These are phyloP conservation scores for Pseudocercospora macadamiae DNA, from an alignment of 2,329 filamentous ascomycete species.

Conservation along the genomic window DNA sequence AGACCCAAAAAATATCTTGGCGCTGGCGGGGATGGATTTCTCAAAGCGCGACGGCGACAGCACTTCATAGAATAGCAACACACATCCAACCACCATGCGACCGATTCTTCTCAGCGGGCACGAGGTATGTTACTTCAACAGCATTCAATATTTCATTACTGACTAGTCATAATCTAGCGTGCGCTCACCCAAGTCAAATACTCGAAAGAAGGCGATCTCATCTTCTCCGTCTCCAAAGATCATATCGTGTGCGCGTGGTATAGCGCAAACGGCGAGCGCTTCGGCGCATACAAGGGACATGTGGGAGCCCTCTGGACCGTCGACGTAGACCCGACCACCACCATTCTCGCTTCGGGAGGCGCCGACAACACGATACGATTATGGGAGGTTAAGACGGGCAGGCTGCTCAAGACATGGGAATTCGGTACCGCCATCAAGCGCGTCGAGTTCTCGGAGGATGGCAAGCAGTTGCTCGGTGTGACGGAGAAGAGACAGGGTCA, in stretches of 20 bases:
- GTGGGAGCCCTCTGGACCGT: constrained; percentile 98
- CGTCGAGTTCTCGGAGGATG: constrained; percentile 96
- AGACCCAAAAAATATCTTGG: background rate
- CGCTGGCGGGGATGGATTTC: background rate
- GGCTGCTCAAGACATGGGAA: constrained; percentile 95
- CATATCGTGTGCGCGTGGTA: constrained; percentile 97
- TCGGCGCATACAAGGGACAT: constrained; percentile 96
- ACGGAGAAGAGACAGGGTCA: constrained; percentile 99
- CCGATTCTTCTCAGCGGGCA: constrained; percentile 95
- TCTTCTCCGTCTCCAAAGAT: constrained; percentile 95
- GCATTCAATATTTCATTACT: background rate
- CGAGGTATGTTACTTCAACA: constrained; percentile 42
- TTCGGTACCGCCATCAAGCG: constrained; percentile 97
- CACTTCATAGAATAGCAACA: constrained; percentile 4
- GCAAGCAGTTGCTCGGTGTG: constrained; percentile 84
- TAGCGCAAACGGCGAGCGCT: constrained; percentile 94
- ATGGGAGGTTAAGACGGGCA: constrained; percentile 93
- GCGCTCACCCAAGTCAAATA: constrained; percentile 58
- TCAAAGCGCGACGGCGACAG: background rate
- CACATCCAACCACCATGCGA: constrained; percentile 73
- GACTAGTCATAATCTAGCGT: background rate
- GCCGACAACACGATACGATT: constrained; percentile 98
- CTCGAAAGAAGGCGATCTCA: constrained; percentile 92
- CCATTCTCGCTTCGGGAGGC: constrained; percentile 89
- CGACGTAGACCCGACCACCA: constrained; percentile 90